Conservation (phyloP, 345 rosid genomes). For the Populus ilicifolia region DNA sequence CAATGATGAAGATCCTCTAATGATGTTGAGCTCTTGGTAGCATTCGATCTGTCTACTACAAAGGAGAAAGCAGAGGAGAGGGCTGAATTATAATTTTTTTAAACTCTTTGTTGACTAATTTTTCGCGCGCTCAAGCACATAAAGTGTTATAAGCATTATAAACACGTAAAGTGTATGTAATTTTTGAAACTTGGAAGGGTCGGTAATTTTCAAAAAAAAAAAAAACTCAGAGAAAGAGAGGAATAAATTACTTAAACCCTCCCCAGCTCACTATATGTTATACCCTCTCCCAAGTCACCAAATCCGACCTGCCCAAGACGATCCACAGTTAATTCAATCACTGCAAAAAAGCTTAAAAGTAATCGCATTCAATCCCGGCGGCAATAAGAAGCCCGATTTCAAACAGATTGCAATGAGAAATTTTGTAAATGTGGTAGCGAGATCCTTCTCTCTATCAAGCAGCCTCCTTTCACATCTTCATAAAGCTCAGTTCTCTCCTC, state of each 20-base stretch:
- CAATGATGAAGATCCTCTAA: conserved; percentile 91
- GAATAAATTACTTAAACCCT: not conserved
- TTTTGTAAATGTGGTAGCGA: conserved; percentile 4
- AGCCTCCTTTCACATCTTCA: not conserved
- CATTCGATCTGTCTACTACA: conserved; percentile 1
- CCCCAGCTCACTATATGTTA: not conserved
- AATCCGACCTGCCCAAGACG: not conserved
- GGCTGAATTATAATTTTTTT: too few relatives aligned
- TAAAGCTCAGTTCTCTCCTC: not conserved
- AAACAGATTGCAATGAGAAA: not conserved
- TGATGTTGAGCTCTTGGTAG: conserved; percentile 92
- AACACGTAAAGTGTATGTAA: too few relatives aligned
- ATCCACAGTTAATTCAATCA: not conserved
- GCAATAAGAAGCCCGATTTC: not conserved
- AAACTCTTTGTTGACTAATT: too few relatives aligned
- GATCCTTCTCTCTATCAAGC: conserved; percentile 3
- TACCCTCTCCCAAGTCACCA: not conserved
- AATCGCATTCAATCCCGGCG: not conserved
- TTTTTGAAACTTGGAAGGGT: too few relatives aligned
- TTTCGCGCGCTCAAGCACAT: too few relatives aligned
- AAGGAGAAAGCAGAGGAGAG: not conserved
- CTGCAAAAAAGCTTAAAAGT: not conserved
- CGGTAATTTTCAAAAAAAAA: too few relatives aligned
- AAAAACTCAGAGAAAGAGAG: not conserved
- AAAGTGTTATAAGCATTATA: too few relatives aligned